phyloP scores from a whole-genome alignment of 1,284 basidiomycete genomes.

The Amylostereum chailletii region DNA sequence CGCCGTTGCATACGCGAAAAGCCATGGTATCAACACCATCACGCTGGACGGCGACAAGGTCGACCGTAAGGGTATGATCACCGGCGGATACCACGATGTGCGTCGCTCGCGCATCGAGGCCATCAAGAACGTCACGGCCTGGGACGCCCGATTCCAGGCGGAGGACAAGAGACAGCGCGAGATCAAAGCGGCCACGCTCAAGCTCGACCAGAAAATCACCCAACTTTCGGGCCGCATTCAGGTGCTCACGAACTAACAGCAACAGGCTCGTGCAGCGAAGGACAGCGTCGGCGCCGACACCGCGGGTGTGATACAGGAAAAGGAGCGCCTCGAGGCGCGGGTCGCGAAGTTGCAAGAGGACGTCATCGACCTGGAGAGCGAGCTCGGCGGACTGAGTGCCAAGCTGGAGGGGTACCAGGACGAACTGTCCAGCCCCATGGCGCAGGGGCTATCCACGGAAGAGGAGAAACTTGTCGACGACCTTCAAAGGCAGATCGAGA shows the following conservation, averaged over 20 bases:
- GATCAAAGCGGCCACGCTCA: slow-evolving; percentile 61
- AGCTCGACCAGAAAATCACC: slow-evolving; percentile 86
- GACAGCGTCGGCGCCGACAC: slow-evolving; percentile 64
- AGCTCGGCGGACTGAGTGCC: slow-evolving; percentile 50
- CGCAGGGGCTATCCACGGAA: slow-evolving; percentile 60
- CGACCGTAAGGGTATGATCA: slow-evolving; percentile 91
- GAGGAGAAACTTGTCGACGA: slow-evolving; percentile 66
- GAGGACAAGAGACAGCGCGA: slow-evolving; percentile 64
- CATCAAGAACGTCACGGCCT: slow-evolving; percentile 71
- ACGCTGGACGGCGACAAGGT: slow-evolving; percentile 98
- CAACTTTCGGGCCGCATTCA: slow-evolving; percentile 69
- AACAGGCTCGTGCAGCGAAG: slow-evolving; percentile 62
- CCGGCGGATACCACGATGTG: slow-evolving; percentile 94
- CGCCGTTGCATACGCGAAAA: slow-evolving; percentile 91
- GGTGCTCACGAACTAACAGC: slow-evolving; percentile 61
- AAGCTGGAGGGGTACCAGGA: slow-evolving; percentile 57
- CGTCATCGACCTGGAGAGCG: slow-evolving; percentile 65
- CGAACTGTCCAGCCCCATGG: slow-evolving; percentile 75
- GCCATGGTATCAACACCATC: slow-evolving; percentile 92
- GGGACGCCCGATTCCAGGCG: slow-evolving; percentile 66
- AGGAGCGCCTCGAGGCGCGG: slow-evolving; percentile 59
- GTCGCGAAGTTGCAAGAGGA: slow-evolving; percentile 62
- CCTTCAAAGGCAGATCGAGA: slow-evolving; percentile 74
- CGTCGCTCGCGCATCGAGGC: slow-evolving; percentile 85
- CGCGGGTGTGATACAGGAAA: slow-evolving; percentile 55